Evolutionary conservation across 331 rosid species (phyloP).

Genomic region (Pyrus hybrid): DNA sequence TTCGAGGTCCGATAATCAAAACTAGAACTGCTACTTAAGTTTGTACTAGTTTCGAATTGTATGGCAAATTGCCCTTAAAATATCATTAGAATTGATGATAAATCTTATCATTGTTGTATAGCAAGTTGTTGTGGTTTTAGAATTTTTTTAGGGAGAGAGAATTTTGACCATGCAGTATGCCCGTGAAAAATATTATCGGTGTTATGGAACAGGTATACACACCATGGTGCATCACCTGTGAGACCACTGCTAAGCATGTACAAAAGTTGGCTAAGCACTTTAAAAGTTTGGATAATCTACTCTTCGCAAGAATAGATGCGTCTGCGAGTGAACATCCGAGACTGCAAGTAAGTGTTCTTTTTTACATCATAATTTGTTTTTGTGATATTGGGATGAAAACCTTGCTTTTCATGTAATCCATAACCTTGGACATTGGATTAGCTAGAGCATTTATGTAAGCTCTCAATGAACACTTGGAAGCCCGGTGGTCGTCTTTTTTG

Average conservation of each 20-base stretch:
- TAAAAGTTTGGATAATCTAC: constrained; percentile 52
- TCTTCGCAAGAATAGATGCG: constrained; percentile 69
- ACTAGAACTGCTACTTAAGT: too few relatives aligned
- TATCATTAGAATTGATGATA: too few relatives aligned
- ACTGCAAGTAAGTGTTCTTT: constrained; percentile 45
- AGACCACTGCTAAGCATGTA: constrained; percentile 66
- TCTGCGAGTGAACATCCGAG: constrained; percentile 83
- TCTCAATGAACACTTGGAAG: neutral
- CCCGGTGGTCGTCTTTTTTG: neutral
- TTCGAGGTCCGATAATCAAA: too few relatives aligned
- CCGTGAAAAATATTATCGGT: neutral
- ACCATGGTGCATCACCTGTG: constrained; percentile 89
- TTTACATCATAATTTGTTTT: neutral
- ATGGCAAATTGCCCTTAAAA: too few relatives aligned
- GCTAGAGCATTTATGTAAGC: neutral
- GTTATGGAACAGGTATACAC: constrained; percentile 60
- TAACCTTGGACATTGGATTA: neutral
- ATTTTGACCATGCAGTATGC: neutral
- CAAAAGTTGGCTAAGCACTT: constrained; percentile 87
- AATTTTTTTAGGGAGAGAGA: neutral
- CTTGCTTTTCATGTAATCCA: neutral
- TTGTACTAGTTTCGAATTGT: too few relatives aligned
- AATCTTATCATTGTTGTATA: too few relatives aligned
- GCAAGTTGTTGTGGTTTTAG: neutral
- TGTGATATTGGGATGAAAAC: neutral